phyloP scores from a whole-genome alignment of 2,329 filamentous ascomycete genomes.

The Phialocephala subalpina region DNA sequence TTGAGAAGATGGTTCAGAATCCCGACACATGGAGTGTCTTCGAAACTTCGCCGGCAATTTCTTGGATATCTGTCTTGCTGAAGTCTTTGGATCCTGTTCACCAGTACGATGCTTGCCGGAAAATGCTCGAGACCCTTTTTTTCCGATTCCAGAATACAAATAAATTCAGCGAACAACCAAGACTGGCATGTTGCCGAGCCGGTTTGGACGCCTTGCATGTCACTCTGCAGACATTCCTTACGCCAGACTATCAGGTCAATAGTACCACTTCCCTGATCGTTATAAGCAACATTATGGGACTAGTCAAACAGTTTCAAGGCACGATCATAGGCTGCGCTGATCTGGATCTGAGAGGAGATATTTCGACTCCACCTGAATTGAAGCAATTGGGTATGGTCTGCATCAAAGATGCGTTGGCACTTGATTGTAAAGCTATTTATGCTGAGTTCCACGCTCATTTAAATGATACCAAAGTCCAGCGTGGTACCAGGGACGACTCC shows the following conservation, averaged over 20 bases:
- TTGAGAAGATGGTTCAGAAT: conserved; percentile 67
- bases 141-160: conserved; percentile 63
- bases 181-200: conserved; percentile 68
- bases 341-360: conserved; percentile 46
- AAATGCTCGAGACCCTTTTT: conserved; percentile 79
- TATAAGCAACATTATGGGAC: conserved; percentile 70
- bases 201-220: conserved; percentile 68
- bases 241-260: conserved; percentile 56
- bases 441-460: conserved; percentile 74
- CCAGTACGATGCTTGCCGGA: conserved; percentile 80
- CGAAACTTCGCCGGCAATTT: conserved; percentile 67
- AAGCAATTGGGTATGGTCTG: conserved; percentile 67
- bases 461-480: conserved; percentile 66
- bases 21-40: conserved; percentile 61
- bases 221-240: conserved; percentile 64
- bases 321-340: conserved; percentile 65
- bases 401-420: conserved; percentile 69
- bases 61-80: conserved; percentile 82
- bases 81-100: conserved; percentile 78
- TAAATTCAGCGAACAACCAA: conserved; percentile 62
- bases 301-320: conserved; percentile 68
- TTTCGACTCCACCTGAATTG: conserved; percentile 53
- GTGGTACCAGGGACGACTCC: conserved; percentile 74
- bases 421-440: conserved; percentile 76
- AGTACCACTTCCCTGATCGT: conserved; percentile 64